These are phyloP conservation scores for Leccinum boreale DNA, from an alignment of 768 basidiomycete genomes.

Conservation along the genomic window DNA sequence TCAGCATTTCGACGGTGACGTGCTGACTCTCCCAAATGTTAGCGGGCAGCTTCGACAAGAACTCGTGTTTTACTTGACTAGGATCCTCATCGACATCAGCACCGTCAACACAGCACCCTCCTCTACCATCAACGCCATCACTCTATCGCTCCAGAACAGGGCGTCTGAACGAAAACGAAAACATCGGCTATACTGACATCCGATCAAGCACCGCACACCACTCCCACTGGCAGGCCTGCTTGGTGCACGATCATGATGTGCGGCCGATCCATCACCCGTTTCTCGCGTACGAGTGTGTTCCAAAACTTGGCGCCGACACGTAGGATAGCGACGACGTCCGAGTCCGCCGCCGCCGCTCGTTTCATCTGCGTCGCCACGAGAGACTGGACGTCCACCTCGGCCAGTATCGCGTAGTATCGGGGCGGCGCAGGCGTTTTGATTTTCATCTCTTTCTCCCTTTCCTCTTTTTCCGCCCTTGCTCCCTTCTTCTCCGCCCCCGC, in stretches of 20 bases:
- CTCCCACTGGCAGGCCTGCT: no score
- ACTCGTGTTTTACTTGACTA: constrained; percentile 40
- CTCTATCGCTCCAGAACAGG: no score
- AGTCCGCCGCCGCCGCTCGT: neutral
- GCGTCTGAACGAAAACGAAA: no score
- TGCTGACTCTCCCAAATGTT: constrained; percentile 58
- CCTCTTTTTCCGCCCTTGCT: neutral
- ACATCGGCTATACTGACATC: no score
- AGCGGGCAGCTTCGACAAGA: constrained; percentile 45
- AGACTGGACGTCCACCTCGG: constrained; percentile 61
- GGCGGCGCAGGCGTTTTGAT: constrained; percentile 28
- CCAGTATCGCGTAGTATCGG: constrained; percentile 77
- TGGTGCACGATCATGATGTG: constrained; percentile 79
- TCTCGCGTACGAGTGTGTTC: constrained; percentile 36
- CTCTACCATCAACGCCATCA: no score
- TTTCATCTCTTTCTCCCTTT: constrained; percentile 23
- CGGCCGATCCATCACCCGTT: constrained; percentile 55
- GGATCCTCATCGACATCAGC: constrained; percentile 25
- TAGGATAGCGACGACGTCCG: constrained; percentile 22
- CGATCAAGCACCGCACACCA: no score
- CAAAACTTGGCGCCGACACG: constrained; percentile 43
- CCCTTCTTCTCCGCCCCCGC: neutral
- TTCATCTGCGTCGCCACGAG: constrained; percentile 45
- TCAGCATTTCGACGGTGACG: constrained; percentile 79
- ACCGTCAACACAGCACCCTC: constrained; percentile 71